phyloP scores from a whole-genome alignment of 441 rosid species.

The Croton setiger region DNA sequence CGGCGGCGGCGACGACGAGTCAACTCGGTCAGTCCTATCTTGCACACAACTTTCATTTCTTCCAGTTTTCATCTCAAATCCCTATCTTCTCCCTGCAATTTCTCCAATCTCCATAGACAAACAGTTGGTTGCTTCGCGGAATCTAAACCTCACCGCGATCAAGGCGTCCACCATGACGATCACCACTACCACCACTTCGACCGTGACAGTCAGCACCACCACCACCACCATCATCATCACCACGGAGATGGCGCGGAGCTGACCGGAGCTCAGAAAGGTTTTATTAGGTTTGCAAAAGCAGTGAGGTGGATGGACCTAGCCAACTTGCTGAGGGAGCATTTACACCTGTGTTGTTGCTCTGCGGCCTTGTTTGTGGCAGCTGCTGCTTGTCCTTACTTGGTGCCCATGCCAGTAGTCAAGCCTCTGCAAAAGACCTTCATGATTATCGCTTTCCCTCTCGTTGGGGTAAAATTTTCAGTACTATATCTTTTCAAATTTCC shows the following conservation, averaged over 20 bases:
- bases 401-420: slow-evolving; percentile 58
- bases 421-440: slow-evolving; percentile 61
- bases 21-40: slow-evolving; percentile 32
- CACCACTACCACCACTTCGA: slow-evolving; percentile 37
- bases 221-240: slow-evolving; percentile 41
- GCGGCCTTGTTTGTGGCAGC: slow-evolving; percentile 63
- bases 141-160: slow-evolving; percentile 26
- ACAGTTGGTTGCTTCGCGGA: slow-evolving; percentile 30
- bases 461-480: slow-evolving; percentile 50
- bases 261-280: slow-evolving; percentile 43
- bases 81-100: slow-evolving; percentile 19
- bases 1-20: slow-evolving; percentile 22
- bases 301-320: slow-evolving; percentile 70
- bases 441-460: slow-evolving; percentile 72
- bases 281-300: slow-evolving; percentile 60
- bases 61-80: slow-evolving; percentile 20
- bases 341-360: slow-evolving; percentile 73
- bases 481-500: not conserved
- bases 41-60: slow-evolving; percentile 17
- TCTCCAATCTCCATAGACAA: slow-evolving; percentile 23
- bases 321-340: slow-evolving; percentile 67
- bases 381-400: slow-evolving; percentile 60
- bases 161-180: slow-evolving; percentile 25
- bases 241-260: slow-evolving; percentile 32
- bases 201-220: slow-evolving; percentile 23